A percentile compares a stretch with the other conserved stretches of the same genome.
Conservation (phyloP, 495 filamentous ascomycete genomes). For the Hypomontagnella monticulosa region DNA sequence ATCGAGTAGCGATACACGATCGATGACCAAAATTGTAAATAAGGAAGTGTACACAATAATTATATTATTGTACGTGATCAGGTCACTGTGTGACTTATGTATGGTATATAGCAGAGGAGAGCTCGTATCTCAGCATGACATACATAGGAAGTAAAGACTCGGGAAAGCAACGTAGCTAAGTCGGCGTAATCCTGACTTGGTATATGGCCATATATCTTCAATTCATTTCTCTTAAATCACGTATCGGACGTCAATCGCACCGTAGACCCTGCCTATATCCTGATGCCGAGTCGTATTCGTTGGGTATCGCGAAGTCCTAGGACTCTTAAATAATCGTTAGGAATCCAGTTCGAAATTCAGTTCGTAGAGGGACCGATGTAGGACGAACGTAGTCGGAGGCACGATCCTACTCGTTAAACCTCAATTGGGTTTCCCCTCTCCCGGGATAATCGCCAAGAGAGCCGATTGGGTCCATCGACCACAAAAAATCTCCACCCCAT, state of each 20-base stretch:
- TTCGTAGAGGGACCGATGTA: conserved; percentile 6
- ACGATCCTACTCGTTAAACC: neutral
- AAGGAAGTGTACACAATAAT: neutral
- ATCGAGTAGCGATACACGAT: neutral
- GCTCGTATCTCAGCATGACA: conserved; percentile 8
- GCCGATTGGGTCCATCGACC: conserved; percentile 27
- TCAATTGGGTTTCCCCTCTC: conserved; percentile 6
- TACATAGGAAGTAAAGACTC: conserved; percentile 2
- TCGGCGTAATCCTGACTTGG: neutral
- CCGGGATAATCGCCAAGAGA: conserved; percentile 12
- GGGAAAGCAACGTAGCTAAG: neutral
- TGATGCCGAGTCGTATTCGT: conserved; percentile 4
- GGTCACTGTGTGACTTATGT: neutral
- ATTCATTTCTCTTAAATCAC: conserved; percentile 1
- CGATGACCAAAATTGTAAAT: neutral
- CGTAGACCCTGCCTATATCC: neutral
- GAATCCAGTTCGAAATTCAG: neutral
- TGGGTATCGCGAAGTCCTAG: too few relatives aligned
- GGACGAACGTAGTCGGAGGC: neutral
- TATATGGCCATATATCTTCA: neutral
- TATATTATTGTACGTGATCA: conserved; percentile 6
- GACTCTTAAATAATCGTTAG: neutral
- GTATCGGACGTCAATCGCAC: neutral
- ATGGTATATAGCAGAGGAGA: conserved; percentile 20
- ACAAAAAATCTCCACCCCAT: conserved; percentile 16